These are phyloP conservation scores for Ophiostoma fasciatum DNA, from an alignment of 2,329 filamentous ascomycete species.

Conservation along the genomic window DNA sequence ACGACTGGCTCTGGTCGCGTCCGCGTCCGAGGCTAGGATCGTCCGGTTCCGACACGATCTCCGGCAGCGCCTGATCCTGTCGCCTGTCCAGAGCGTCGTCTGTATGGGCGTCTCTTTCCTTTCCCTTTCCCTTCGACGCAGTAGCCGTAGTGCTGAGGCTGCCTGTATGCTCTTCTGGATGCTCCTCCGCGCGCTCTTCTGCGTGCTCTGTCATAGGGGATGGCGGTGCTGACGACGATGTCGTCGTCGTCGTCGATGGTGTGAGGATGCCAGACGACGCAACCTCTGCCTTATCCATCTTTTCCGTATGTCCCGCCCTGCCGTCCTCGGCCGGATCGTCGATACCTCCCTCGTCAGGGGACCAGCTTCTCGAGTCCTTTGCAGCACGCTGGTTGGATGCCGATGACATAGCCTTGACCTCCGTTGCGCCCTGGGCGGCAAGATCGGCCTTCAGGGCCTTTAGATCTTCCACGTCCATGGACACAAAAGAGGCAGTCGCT, in stretches of 20 bases:
- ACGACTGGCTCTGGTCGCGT: constrained; percentile 5
- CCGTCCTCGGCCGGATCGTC: not conserved
- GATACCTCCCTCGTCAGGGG: not conserved
- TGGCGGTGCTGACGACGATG: constrained; percentile 7
- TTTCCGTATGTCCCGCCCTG: not conserved
- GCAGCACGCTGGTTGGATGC: not conserved
- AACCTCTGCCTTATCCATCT: not conserved
- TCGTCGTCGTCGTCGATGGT: constrained; percentile 9
- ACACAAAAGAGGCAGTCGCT: too few relatives aligned
- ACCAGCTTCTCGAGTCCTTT: not conserved
- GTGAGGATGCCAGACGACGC: constrained; percentile 10
- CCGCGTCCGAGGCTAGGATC: not conserved
- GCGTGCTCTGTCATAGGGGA: constrained; percentile 18
- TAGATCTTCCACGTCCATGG: constrained; percentile 35
- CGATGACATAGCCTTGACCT: not conserved
- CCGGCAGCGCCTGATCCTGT: not conserved
- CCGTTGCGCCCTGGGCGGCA: constrained; percentile 4
- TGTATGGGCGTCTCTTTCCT: not conserved
- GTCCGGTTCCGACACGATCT: not conserved
- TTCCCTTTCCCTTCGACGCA: constrained; percentile 7
- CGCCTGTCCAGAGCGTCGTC: not conserved
- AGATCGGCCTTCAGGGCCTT: constrained; percentile 16
- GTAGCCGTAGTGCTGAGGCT: too few relatives aligned
- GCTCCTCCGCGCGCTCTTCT: too few relatives aligned
- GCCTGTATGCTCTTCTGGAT: too few relatives aligned